Base-by-base conservation (phyloP, 495 filamentous ascomycete genomes). In the Tuber borchii region DNA sequence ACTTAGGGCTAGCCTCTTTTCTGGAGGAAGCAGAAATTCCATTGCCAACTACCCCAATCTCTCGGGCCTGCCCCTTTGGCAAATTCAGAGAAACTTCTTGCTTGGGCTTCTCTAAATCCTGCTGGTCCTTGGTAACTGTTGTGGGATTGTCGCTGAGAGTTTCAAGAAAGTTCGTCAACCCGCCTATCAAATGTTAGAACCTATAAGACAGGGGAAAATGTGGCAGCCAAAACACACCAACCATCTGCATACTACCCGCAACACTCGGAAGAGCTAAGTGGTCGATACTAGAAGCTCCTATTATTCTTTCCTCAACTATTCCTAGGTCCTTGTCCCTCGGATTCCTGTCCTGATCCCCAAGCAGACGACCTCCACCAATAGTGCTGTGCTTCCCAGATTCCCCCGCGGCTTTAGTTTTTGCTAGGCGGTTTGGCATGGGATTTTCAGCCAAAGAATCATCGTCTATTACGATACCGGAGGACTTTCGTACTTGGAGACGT, bases 401-500 rank as follows among this genome's bases (percentile, higher is more conserved):
- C 10, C 4, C 0, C 3, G 26, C 7, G 26, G 4, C 5, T 14
- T 31, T 65, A 16, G n/a, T 16, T 6, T 65, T 65, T 65, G 56
- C 1, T 17, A 14, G 26, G 12, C 56, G 56, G 26, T 17, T 31
- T 17, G 26, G 26, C 17, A 34, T 9, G 12, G 56, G 56, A 65
- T 65, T 19, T 34, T 34, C 56, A 31, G 12, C 56, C 26, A 65
- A 7, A 34, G 56, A 34, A 19, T 65, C 31, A 65, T 65, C 56
- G 3, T 17, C 56, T 65, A 65, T 65, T 0, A 34, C 56, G 26
- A 65, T 65, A 65, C 19, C 34, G 14, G 56, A 65, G 4, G 56
- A 65, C 56, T 65, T 65, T 34, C 56, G 56, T 65, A 65, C 56
- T 65, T 65, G 56, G 5, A 65, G 56, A 34, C 56, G 56, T 65